Base-by-base conservation (phyloP, 805 yeast genomes). In the Candida rishiriensis region DNA sequence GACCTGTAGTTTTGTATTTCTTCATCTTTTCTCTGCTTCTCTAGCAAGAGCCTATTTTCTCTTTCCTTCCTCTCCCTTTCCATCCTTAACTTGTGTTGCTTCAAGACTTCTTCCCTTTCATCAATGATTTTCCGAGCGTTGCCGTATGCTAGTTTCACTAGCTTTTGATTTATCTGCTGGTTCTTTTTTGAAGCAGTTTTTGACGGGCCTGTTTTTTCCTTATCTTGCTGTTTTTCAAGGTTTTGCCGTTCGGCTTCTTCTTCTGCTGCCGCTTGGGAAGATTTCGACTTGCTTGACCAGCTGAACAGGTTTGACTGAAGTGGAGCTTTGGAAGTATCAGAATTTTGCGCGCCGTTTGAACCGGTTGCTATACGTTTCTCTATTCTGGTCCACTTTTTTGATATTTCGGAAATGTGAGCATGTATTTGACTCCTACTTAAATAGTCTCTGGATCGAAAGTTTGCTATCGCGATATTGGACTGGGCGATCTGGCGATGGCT, bases 331-430 rank as follows among this genome's bases (percentile, higher is more conserved):
- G 31, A 38, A 30, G 28, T 40, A 2, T 14, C 31, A 14, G 36
- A 26, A 15, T 36, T 43, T 1, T 13, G 14, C 14, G 10, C 13
- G 33, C 42, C 32, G 10, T 21, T 21, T 21, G 26, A 21, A 21
- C 43, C 43, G 14, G 46, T 46, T n/a, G 49, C 50, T 13, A 59
- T 41, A 10, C 58, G 57, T 38, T 55, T 63, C 42, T 63, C 68
- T n/a, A 45, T 49, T 10, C 41, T 47, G 4, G 54, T 49, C 68
- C 68, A 63, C 14, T 42, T 36, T 29, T 49, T 48, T 2, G 57
- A 34, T 3, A 61, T 49, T 11, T 36, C 35, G 3, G 36, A 18
- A 13, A 53, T 10, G 17, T 52, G 46, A 17, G 47, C 38, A 18
- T 50, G 43, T 4, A 48, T 40, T 7, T 18, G 34, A 45, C 56